Evolutionary conservation across 805 yeast genomes (phyloP), one percentile per base, ranked within the genome.

Genomic region (Suhomyces sp.): DNA sequence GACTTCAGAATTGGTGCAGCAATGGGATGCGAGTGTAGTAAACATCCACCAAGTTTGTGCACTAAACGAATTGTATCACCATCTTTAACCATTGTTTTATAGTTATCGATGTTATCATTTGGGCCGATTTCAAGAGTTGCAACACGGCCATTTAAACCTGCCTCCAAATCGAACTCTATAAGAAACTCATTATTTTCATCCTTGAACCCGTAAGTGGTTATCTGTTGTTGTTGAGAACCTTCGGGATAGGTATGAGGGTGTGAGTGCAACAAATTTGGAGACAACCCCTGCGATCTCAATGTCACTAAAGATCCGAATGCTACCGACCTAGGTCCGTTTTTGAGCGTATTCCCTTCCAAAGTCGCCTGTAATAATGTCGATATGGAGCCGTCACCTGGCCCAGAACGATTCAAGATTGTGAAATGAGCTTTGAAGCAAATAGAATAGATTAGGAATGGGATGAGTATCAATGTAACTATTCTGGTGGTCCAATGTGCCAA

Each of bases 171-270:
- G 63, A 94, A 75, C 4, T 98, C 98, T 73, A 94, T 90, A 59
- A 82, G 84, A 19, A 96, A 85, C 70, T 94, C 98, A 65, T 94
- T 94, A 67, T 94, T 98, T 69, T 94, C 99, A 69, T 94, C 98
- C 66, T 90, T 90, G 70, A 85, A 90, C 17, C 92, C 89, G 68
- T 94, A 94, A 6, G 94, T 89, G 26, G 99, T 94, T 48, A 94
- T 79, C 71, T 94, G 99, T 69, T 92, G 97, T 72, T 94, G 98
- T 57, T 81, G 80, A 2, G 97, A 89, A 3, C 98, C 98, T 58
- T 84, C 90, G 13, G 99, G 99, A 67, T 86, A 94, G 10, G 79
- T 69, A 66, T 88, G 96, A 15, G 78, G 76, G 66, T 94, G 99
- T 0, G 98, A 93, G 67, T 94, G 99, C 56, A 94, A 73, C 57